Base-by-base conservation (phyloP, 164 flowering plant species). In the Piper betle region DNA sequence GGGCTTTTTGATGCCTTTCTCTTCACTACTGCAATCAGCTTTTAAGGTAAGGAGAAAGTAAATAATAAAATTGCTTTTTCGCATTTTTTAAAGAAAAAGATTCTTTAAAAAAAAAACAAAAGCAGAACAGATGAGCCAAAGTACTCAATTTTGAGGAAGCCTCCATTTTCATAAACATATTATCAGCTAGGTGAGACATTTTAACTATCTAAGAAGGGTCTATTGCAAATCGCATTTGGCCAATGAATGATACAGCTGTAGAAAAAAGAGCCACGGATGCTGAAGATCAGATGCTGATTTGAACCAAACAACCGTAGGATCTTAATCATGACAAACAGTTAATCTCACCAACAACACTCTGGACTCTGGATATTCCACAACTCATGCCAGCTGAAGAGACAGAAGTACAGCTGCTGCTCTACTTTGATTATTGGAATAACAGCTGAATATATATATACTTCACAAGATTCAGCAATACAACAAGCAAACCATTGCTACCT, bases 311-410 rank as follows among this genome's bases (percentile, higher is more conserved):
- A 25, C 33, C 33, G 33, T 25, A 25, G 33, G 33, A 25, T 81
- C 74, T 75, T 82, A 25, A 25, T 84, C 79, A 66, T 78, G 69
- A 59, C 74, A 84, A 80, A 84, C 84, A 81, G 84, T 55, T 46
- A 46, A 46, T 12, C 50, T 79, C 69, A 66, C 33, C 33, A 25
- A 25, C 2, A 25, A 25, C 33, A 71, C 69, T 66, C 66, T 42
- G 55, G 65, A 65, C 61, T 60, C 77, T 79, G 67, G 66, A 68
- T 64, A 60, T 78, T 75, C 33, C 33, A 25, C 33, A 25, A 25
- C 33, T 25, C 33, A 72, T 70, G 75, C 65, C 64, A 77, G 65
- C 8, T 37, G 1, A 38, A 58, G 16, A 13, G 33, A 25, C 7
- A 58, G 46, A 42, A 39, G 42, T 19, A 52, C 16, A 39, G 50